phyloP scores from a whole-genome alignment of 2,329 filamentous ascomycete genomes.

The Aschersonia sp. region DNA sequence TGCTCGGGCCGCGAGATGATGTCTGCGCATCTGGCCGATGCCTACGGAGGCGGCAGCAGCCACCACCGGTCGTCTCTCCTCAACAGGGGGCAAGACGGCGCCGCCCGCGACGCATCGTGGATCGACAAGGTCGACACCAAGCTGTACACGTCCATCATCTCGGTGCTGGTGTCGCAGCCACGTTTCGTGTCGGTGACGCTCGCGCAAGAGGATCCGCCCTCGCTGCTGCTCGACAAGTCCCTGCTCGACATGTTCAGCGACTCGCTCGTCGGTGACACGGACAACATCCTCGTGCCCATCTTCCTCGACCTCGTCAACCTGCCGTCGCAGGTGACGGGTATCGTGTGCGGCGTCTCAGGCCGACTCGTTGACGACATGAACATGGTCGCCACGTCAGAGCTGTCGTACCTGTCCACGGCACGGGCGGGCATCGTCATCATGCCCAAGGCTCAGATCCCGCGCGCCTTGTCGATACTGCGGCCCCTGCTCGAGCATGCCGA shows the following conservation, averaged over 20 bases:
- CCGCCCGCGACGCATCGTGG: slow-evolving; percentile 27
- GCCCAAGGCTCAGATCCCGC: slow-evolving; percentile 55
- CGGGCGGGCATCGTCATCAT: slow-evolving; percentile 83
- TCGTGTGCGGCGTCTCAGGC: slow-evolving; percentile 87
- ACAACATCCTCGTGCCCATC: slow-evolving; percentile 66
- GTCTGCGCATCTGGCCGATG: slow-evolving; percentile 20
- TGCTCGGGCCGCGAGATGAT: slow-evolving; percentile 53
- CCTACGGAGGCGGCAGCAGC: slow-evolving; percentile 19
- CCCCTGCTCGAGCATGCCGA: slow-evolving; percentile 24
- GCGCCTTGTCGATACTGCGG: slow-evolving; percentile 57
- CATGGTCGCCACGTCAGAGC: slow-evolving; percentile 46
- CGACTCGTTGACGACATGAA: slow-evolving; percentile 61
- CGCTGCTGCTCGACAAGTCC: slow-evolving; percentile 55
- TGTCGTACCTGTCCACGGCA: slow-evolving; percentile 84
- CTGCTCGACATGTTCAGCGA: slow-evolving; percentile 54
- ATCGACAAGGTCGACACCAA: slow-evolving; percentile 47
- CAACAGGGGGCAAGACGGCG: slow-evolving; percentile 6
- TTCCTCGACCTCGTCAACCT: slow-evolving; percentile 72
- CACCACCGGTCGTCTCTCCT: slow-evolving; percentile 17
- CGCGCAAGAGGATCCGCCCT: slow-evolving; percentile 59
- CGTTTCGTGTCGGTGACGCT: slow-evolving; percentile 62
- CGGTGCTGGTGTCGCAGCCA: slow-evolving; percentile 46
- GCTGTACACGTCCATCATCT: slow-evolving; percentile 48
- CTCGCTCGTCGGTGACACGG: slow-evolving; percentile 61
- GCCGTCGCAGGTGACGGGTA: slow-evolving; percentile 79